A percentile compares a stretch with the other conserved stretches of the same genome.
Conservation (phyloP, 106 monocot genomes). For the Acorus gramineus region DNA sequence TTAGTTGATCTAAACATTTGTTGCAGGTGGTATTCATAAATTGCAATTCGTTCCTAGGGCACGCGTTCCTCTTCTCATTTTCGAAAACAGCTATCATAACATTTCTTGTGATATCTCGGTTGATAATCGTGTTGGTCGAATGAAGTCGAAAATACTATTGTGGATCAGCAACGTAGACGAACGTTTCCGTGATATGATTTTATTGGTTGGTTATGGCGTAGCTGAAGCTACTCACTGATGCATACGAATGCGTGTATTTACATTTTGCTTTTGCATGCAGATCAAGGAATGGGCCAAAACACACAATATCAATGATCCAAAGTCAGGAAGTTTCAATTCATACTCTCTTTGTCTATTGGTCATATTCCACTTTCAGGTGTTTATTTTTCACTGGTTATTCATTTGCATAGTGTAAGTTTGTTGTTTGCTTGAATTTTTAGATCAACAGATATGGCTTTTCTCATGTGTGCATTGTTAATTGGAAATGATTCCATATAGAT, state of each 20-base stretch:
- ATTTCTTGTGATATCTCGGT: conserved; percentile 87
- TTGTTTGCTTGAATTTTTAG: background rate
- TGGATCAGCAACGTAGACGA: conserved; percentile 49
- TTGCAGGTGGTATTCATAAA: conserved; percentile 42
- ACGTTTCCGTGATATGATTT: conserved; percentile 79
- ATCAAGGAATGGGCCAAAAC: conserved; percentile 92
- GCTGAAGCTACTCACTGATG: background rate
- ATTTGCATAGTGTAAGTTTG: background rate
- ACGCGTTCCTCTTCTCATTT: conserved; percentile 73
- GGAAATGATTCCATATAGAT: conserved; percentile 20
- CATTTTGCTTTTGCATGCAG: conserved; percentile 24
- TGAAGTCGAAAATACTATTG: conserved; percentile 61
- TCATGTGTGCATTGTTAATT: background rate
- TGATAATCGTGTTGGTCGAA: conserved; percentile 48
- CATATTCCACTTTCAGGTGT: conserved; percentile 90
- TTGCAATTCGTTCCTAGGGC: conserved; percentile 43
- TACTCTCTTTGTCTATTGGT: conserved; percentile 80
- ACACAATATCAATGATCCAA: conserved; percentile 68
- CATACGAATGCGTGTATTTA: background rate
- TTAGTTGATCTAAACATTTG: background rate
- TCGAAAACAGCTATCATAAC: conserved; percentile 33
- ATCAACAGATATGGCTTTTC: too few relatives aligned
- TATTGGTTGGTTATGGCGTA: conserved; percentile 38
- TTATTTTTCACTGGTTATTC: conserved; percentile 1
- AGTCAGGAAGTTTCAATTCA: conserved; percentile 76